Conservation (phyloP, 2,329 filamentous ascomycete species). For the Stagonosporopsis vannaccii region DNA sequence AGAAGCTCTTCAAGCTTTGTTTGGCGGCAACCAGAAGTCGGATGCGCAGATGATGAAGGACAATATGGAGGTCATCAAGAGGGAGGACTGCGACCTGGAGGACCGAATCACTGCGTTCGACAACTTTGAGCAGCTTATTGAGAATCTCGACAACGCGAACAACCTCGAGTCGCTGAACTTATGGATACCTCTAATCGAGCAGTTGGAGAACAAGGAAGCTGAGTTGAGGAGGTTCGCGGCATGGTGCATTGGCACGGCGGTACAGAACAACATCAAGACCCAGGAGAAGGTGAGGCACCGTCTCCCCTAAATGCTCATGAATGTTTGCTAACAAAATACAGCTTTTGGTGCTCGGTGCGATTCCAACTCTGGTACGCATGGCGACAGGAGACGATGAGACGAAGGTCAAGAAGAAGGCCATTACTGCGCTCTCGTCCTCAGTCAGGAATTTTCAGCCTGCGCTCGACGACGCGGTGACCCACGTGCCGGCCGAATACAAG, state of each 20-base stretch:
- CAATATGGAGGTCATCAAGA: slow-evolving; percentile 77
- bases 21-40: slow-evolving; percentile 70
- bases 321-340: slow-evolving; percentile 36
- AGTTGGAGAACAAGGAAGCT: slow-evolving; percentile 71
- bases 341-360: slow-evolving; percentile 67
- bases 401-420: slow-evolving; percentile 81
- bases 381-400: slow-evolving; percentile 66
- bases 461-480: slow-evolving; percentile 70
- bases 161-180: slow-evolving; percentile 80
- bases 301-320: neutral
- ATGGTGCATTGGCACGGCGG: slow-evolving; percentile 94
- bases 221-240: slow-evolving; percentile 85
- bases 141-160: slow-evolving; percentile 87
- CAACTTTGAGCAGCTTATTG: slow-evolving; percentile 38
- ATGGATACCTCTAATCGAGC: slow-evolving; percentile 80
- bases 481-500: slow-evolving; percentile 68
- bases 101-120: slow-evolving; percentile 33
- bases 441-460: slow-evolving; percentile 88
- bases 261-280: slow-evolving; percentile 90
- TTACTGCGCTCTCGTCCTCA: slow-evolving; percentile 86
- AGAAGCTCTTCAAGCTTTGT: slow-evolving; percentile 74
- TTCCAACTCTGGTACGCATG: slow-evolving; percentile 73
- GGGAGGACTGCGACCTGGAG: slow-evolving; percentile 48
- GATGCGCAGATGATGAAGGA: slow-evolving; percentile 93
- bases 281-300: slow-evolving; percentile 71